Base-by-base conservation (phyloP, 805 yeast species). In the Candida palmyrensis region DNA sequence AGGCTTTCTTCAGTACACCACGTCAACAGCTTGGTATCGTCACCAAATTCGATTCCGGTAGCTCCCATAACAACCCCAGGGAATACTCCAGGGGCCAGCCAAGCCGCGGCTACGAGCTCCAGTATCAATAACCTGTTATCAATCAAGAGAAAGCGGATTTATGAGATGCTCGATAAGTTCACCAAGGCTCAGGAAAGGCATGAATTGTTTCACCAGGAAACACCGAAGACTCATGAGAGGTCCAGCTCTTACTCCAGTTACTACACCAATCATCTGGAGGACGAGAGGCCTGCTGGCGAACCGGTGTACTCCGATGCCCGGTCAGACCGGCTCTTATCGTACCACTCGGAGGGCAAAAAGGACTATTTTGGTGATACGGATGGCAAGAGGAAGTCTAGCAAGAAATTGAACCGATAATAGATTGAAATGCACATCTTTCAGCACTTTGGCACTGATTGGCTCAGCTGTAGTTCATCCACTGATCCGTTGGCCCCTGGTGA, bases 1-100 rank as follows among this genome's bases (percentile, higher is more conserved):
- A 68, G 98, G 39, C 66, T 92, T 32, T 74, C 73, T 31, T 67
- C 84, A 23, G 72, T 82, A 17, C 63, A 74, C 5, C 63, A 69
- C n/a, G 53, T 63, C 6, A 48, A 43, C 18, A 51, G 41, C 17
- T 44, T 51, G 27, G n/a, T n/a, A n/a, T 43, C 45, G 12, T 32
- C 39, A 14, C 23, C 27, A 26, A 28, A 35, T 17, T 23, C 39
- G 6, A 15, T 32, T 5, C 21, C 23, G 8, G 23, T 27, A 21
- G 11, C 36, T 2, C 29, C 10, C 30, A 11, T 21, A 9, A 31
- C 42, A 16, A 23, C 37, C 9, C 29, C 47, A 10, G 37, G 28
- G 5, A 16, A 37, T 9, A 29, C 33, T 6, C 27, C 46, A 15
- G 12, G 39, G 10, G 17, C 45, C 16, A 16, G 35, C 17, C 33